A percentile compares a stretch with the other conserved stretches of the same genome.
Conservation (phyloP, 2,329 filamentous ascomycete species). For the Onygenales sp. region DNA sequence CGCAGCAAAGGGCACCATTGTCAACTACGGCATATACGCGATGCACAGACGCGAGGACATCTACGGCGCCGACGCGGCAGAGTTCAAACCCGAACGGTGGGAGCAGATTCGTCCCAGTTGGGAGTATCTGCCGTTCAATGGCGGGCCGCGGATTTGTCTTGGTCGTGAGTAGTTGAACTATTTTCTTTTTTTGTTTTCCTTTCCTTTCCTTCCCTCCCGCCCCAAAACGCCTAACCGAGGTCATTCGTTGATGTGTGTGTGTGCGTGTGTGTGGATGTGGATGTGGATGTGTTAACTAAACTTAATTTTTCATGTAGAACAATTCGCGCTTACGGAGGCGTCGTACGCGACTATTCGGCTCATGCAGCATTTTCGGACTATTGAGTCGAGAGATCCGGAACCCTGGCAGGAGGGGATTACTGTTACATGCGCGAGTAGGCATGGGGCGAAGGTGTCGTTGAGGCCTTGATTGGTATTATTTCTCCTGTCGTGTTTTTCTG, state of each 20-base stretch:
- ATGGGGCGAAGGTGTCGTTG: conserved; percentile 12
- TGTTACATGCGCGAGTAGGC: conserved; percentile 11
- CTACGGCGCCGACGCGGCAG: conserved; percentile 23
- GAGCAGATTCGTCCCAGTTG: conserved; percentile 42
- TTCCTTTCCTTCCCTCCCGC: not conserved
- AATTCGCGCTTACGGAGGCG: conserved; percentile 34
- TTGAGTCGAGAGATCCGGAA: conserved; percentile 26
- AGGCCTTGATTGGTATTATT: not conserved
- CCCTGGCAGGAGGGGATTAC: conserved; percentile 19
- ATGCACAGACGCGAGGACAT: conserved; percentile 43
- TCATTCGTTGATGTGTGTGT: not conserved
- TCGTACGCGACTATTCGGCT: conserved; percentile 30
- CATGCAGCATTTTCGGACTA: conserved; percentile 27
- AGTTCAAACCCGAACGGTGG: conserved; percentile 44
- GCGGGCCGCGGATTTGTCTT: conserved; percentile 46
- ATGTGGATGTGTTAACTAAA: not conserved
- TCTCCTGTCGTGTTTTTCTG: not conserved
- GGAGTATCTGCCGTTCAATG: conserved; percentile 47
- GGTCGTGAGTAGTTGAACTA: conserved; percentile 25
- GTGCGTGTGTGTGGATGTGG: not conserved
- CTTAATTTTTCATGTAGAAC: conserved; percentile 20
- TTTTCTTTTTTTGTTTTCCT: not conserved
- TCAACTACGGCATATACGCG: conserved; percentile 43
- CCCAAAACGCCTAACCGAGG: not conserved
- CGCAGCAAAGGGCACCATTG: conserved; percentile 37